Evolutionary conservation across 495 filamentous ascomycete species (phyloP), one percentile per base, ranked within the genome.

Genomic region (Lophiostoma macrostomum): DNA sequence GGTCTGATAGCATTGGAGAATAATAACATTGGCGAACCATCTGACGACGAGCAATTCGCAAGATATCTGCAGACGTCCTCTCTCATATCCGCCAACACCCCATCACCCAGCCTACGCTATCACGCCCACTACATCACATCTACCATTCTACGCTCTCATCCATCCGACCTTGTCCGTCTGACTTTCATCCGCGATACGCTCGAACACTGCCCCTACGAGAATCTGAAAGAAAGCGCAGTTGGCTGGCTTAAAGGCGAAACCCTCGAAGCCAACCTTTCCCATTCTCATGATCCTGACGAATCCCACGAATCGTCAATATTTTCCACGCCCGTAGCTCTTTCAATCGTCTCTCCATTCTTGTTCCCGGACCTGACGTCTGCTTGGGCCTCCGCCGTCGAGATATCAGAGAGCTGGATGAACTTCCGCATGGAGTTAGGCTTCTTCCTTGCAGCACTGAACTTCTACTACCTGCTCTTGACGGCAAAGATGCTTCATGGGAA

Each of bases 221-320:
- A 85, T 2, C 76, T 93, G 36, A 90, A 88, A 58, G 90, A 85
- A 12, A 83, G 81, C 46, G 90, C 91, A 0, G 79, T 97, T 10
- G 78, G 80, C 20, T 96, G 94, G 87, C 71, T 96, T 3, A 91
- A 90, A 64, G 83, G 90, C 42, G 91, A 96, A 66, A 78, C 91
- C 2, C 71, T 91, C 12, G 68, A 73, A 58, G 70, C 70, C 7
- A 73, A 71, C 39, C 50, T 58, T 14, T 18, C 23, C 6, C 11
- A 31, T 1, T 4, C 32, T 20, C 10, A 20, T 3, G 32, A 46
- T 12, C 22, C 40, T 10, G 31, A 34, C 37, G n/a, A 40, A 10
- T 25, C 27, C 16, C 14, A 28, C 7, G 38, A 50, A 2, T 25
- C 38, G 0, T 65, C 67, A 7, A 73, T 86, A 25, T 91, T 88